Evolutionary conservation across 176 grass and related monocot genomes (phyloP).

Genomic region (Oropetium thomaeum): DNA sequence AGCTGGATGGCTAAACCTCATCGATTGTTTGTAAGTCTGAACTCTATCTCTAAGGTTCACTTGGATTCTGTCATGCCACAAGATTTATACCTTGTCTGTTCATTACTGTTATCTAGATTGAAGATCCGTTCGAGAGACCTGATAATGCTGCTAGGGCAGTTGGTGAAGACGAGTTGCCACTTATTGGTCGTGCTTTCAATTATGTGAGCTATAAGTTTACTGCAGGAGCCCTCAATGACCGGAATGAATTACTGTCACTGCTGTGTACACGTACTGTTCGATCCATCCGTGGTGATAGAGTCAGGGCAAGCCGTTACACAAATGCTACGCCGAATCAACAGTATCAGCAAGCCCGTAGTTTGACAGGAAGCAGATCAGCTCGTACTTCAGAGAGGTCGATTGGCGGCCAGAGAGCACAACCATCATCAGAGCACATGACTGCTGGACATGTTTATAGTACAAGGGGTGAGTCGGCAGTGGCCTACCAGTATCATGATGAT

Average conservation of each 20-base stretch:
- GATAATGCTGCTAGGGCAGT: constrained; percentile 54
- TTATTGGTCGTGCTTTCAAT: constrained; percentile 17
- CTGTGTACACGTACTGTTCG: constrained; percentile 31
- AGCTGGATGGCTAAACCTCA: constrained; percentile 36
- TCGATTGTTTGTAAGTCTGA: constrained; percentile 42
- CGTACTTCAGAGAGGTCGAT: not conserved
- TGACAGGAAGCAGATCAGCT: not conserved
- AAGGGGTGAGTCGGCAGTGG: not conserved
- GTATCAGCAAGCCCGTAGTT: not conserved
- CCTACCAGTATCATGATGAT: not conserved
- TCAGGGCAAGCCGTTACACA: not conserved
- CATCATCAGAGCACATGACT: not conserved
- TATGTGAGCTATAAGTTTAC: not conserved
- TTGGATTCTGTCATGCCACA: not conserved
- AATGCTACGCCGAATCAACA: not conserved
- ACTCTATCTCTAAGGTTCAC: constrained; percentile 13
- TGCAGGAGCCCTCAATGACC: not conserved
- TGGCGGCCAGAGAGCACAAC: not conserved
- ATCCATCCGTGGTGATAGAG: not conserved
- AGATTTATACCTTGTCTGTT: not conserved
- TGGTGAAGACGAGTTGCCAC: not conserved
- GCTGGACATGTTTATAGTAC: not conserved
- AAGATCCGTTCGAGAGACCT: constrained; percentile 51
- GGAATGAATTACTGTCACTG: constrained; percentile 23
- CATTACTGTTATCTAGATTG: constrained; percentile 25